A percentile compares a stretch with the other conserved stretches of the same genome.
Evolutionary conservation across 371 early-diverging fungal genomes (phyloP).

Genomic region (Circinella minor): DNA sequence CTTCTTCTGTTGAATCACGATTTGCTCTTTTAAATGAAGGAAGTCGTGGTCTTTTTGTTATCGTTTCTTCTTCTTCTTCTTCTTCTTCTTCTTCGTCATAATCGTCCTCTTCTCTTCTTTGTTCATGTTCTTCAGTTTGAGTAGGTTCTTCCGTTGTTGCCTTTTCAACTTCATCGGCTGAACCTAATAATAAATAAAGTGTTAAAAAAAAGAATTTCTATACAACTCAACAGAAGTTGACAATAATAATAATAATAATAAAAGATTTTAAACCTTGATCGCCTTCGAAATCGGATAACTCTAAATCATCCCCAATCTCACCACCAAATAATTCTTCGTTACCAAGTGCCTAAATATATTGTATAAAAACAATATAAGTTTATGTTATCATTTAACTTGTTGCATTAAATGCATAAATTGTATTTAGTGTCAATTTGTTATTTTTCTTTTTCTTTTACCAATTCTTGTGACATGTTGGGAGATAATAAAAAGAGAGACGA

Average conservation of each 20-base stretch:
- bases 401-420: no score
- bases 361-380: background rate
- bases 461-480: background rate
- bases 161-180: conserved; percentile 12
- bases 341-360: background rate
- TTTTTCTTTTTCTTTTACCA: background rate
- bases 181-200: conserved; percentile 1
- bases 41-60: conserved; percentile 21
- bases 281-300: conserved; percentile 52
- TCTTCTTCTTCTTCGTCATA: conserved; percentile 9
- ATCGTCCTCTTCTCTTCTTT: background rate
- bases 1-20: conserved; percentile 36
- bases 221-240: background rate
- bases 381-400: no score
- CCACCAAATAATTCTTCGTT: conserved; percentile 19
- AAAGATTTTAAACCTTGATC: conserved; percentile 35
- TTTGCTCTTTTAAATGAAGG: conserved; percentile 50
- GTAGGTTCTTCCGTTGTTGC: conserved; percentile 19
- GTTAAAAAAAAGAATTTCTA: background rate
- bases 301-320: conserved; percentile 31
- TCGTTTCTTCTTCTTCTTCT: conserved; percentile 11
- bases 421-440: no score
- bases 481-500: background rate
- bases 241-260: background rate
- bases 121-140: background rate